Evolutionary conservation across 202 grass and related monocot genomes (phyloP), one percentile per base, ranked within the genome.

Genomic region (Zoysia matrella): DNA sequence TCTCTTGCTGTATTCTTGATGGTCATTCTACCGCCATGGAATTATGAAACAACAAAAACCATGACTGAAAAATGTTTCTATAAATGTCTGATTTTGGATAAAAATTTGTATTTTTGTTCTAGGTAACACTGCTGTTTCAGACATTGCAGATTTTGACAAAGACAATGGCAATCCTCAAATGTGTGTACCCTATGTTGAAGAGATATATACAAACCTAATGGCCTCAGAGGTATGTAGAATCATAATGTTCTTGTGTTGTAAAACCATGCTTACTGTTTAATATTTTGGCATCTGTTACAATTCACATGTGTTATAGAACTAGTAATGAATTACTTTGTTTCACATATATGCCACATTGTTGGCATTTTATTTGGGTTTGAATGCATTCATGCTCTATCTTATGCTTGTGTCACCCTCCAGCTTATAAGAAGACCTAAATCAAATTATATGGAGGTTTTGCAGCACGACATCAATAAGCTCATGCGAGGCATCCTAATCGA

Each of bases 401-500:
- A 40, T 65, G 64, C 50, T 84, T 74, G 50, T 78, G 11, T 63
- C 65, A 74, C 43, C 68, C 71, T 55, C 47, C 87, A 98, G 96
- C 90, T 95, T 83, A 80, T 90, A 30, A 89, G 89, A 88, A 93
- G 93, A 86, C 92, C 92, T 50, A 75, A 45, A 45, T 84, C 85
- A 79, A 89, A 93, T 83, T 99, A 92, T 63, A 87, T 99, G 85
- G 92, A 99, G 78, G 68, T 73, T 85, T 76, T 99, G 83, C 96
- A 99, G 62, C 80, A 50, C 70, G 93, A 99, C 77, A 88, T 95
- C 84, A 92, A 85, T 82, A 80, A 87, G 73, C 86, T 71, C 74
- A 99, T 94, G 92, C 87, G 96, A 66, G 87, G 85, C 77, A 79
- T 94, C 82, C 84, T 99, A 52, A 76, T 95, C 60, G 96, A 99